A percentile compares a stretch with the other conserved stretches of the same genome.
Evolutionary conservation across 768 basidiomycete species (phyloP).

Genomic region (Rossbeevera mucosa): DNA sequence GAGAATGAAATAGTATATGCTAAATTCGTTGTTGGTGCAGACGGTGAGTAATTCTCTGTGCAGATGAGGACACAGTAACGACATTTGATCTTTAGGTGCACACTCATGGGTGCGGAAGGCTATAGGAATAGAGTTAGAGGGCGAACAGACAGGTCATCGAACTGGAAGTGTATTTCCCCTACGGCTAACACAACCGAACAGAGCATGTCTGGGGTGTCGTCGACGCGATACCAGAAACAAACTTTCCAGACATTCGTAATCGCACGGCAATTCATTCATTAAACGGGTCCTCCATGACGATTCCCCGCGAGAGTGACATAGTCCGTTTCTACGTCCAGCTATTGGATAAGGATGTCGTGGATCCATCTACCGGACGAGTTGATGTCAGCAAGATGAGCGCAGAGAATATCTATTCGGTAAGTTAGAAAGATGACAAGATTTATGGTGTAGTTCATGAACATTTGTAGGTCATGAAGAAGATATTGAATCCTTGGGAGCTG

Average conservation of each 20-base stretch:
- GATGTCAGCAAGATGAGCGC: slow-evolving; percentile 51
- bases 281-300: slow-evolving; percentile 65
- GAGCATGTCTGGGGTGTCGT: slow-evolving; percentile 83
- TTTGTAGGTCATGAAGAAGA: slow-evolving; percentile 49
- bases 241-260: slow-evolving; percentile 75
- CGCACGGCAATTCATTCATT: slow-evolving; percentile 62
- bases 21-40: slow-evolving; percentile 35
- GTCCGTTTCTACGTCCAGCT: slow-evolving; percentile 72
- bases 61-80: background rate
- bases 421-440: background rate
- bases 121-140: slow-evolving; percentile 42
- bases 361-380: slow-evolving; percentile 44
- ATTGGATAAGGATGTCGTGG: slow-evolving; percentile 42
- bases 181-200: slow-evolving; percentile 21
- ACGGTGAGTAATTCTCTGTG: slow-evolving; percentile 20
- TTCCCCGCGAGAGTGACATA: slow-evolving; percentile 66
- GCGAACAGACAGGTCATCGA: slow-evolving; percentile 42
- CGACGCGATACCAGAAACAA: slow-evolving; percentile 63
- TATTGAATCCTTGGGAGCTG: slow-evolving; percentile 54
- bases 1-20: slow-evolving; percentile 30
- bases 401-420: slow-evolving; percentile 49
- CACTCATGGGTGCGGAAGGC: slow-evolving; percentile 46
- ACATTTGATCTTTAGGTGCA: slow-evolving; percentile 28
- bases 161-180: background rate
- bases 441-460: background rate